phyloP scores from a whole-genome alignment of 1,139 yeast genomes.

The Yamadazyma songkhlaensis region DNA sequence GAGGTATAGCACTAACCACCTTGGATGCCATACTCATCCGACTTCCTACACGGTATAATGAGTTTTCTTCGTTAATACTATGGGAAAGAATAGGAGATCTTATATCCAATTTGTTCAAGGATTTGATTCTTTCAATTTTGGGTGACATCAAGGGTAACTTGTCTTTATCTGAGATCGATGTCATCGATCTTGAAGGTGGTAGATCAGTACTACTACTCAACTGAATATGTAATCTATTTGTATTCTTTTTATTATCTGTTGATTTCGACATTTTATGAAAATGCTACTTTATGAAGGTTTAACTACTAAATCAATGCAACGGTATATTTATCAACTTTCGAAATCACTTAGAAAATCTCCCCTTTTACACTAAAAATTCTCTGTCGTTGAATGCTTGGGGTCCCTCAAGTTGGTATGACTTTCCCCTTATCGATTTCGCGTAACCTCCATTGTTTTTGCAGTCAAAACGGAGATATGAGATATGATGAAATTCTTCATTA shows the following conservation, averaged over 20 bases:
- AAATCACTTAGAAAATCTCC: too few relatives aligned
- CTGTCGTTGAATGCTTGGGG: background rate
- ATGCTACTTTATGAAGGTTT: too few relatives aligned
- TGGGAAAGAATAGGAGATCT: constrained; percentile 17
- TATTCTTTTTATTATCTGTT: background rate
- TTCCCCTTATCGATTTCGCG: background rate
- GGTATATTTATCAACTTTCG: too few relatives aligned
- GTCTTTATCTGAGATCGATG: background rate
- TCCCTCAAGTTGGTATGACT: too few relatives aligned
- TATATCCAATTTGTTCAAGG: constrained; percentile 22
- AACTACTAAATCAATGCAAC: too few relatives aligned
- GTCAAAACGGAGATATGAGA: background rate
- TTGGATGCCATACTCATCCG: constrained; percentile 19
- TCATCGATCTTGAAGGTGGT: constrained; percentile 8
- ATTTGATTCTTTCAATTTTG: constrained; percentile 17
- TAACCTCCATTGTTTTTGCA: background rate
- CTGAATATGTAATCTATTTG: constrained; percentile 4
- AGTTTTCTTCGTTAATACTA: constrained; percentile 10
- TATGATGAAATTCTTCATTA: background rate
- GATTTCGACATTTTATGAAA: too few relatives aligned
- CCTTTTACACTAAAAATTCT: background rate
- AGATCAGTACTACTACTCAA: constrained; percentile 4
- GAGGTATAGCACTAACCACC: constrained; percentile 18
- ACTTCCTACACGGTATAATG: constrained; percentile 19
- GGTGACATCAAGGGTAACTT: background rate